phyloP scores from a whole-genome alignment of 108 stramenopile genomes.

The Bacterosira constricta region DNA sequence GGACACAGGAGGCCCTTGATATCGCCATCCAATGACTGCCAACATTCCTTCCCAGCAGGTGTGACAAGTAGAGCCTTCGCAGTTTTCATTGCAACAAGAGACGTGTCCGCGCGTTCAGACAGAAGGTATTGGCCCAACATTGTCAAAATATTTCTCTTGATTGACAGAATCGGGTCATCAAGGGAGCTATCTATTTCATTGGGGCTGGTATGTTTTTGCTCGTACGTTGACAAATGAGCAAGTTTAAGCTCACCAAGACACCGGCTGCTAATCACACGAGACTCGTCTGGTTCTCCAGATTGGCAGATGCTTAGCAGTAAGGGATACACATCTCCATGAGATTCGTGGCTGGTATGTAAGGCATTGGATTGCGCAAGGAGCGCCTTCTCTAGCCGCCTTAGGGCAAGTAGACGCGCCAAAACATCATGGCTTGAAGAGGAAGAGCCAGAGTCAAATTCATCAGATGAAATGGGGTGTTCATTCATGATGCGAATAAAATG shows the following conservation, averaged over 20 bases:
- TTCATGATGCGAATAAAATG: slow-evolving; percentile 40
- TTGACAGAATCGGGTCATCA: slow-evolving; percentile 28
- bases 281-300: slow-evolving; percentile 41
- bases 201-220: not conserved
- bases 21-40: slow-evolving; percentile 32
- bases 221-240: not conserved
- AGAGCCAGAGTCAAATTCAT: slow-evolving; percentile 2
- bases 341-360: not conserved
- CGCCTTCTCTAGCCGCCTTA: slow-evolving; percentile 37
- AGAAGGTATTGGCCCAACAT: slow-evolving; percentile 44
- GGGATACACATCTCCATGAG: not conserved
- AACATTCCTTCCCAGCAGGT: slow-evolving; percentile 43
- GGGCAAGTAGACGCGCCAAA: slow-evolving; percentile 40
- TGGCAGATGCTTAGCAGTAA: slow-evolving; percentile 29
- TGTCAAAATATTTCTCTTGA: slow-evolving; percentile 36
- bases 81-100: slow-evolving; percentile 61
- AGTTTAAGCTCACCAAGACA: slow-evolving; percentile 52
- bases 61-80: slow-evolving; percentile 53
- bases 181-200: not conserved
- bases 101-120: slow-evolving; percentile 43
- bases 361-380: not conserved
- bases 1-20: slow-evolving; percentile 27
- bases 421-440: slow-evolving; percentile 11
- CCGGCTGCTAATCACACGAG: slow-evolving; percentile 46
- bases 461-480: slow-evolving; percentile 38